phyloP scores from a whole-genome alignment of 139 green algal species.

The Coccomyxa sp. region DNA sequence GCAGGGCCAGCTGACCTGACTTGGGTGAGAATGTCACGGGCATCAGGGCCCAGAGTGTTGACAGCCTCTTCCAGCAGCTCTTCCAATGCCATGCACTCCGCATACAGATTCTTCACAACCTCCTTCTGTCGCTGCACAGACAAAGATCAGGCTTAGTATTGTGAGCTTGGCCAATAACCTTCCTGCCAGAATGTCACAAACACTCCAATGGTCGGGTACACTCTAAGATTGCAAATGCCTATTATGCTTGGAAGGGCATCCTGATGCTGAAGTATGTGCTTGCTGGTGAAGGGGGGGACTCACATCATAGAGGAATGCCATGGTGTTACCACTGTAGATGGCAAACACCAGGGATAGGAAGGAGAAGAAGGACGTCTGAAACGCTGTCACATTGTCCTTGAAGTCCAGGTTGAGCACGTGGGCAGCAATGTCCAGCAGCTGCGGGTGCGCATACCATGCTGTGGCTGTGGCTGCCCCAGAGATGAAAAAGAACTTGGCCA shows the following conservation, averaged over 20 bases:
- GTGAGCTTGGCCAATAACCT: not conserved
- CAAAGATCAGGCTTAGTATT: not conserved
- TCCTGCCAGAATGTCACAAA: not conserved
- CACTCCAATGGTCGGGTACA: not conserved
- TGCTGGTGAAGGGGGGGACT: not conserved
- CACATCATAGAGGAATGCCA: constrained; percentile 34
- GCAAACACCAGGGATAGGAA: constrained; percentile 30
- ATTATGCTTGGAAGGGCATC: too few relatives aligned
- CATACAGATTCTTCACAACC: constrained; percentile 24
- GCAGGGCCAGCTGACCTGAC: constrained; percentile 17
- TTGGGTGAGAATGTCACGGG: constrained; percentile 23
- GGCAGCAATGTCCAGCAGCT: constrained; percentile 24
- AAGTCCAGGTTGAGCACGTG: constrained; percentile 30
- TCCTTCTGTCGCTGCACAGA: constrained; percentile 28
- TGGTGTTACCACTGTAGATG: constrained; percentile 32
- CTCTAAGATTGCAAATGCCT: too few relatives aligned
- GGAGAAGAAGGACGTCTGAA: constrained; percentile 33
- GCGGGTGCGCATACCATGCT: constrained; percentile 19
- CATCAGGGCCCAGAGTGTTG: constrained; percentile 25
- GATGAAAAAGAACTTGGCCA: constrained; percentile 22
- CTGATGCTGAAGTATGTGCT: too few relatives aligned
- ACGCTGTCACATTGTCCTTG: constrained; percentile 32
- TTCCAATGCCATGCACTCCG: constrained; percentile 26
- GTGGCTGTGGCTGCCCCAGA: constrained; percentile 12
- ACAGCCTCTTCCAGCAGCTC: constrained; percentile 32